Evolutionary conservation across 345 rosid species (phyloP), one percentile per base, ranked within the genome.

Genomic region (Eucalyptus melliodora): DNA sequence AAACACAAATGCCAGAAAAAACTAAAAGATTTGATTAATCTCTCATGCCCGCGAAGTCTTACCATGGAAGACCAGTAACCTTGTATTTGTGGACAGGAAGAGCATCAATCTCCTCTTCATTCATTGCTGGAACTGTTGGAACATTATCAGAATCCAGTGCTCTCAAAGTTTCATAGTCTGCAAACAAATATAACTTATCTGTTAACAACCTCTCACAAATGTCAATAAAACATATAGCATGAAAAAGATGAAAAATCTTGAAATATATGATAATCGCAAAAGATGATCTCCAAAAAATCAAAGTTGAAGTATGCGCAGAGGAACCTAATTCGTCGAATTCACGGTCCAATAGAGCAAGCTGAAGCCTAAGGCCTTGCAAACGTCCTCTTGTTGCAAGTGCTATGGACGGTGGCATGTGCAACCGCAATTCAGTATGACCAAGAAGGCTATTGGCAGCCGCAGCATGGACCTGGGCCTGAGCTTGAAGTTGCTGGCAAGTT

Each of bases 131-230:
- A 83, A 91, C 91, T 34, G 96, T 69, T 62, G 95, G 91, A 87
- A 90, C 93, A 93, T 96, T 96, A 91, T 96, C 97, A 9, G 98
- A 94, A 91, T 98, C 99, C 90, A 98, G 93, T 49, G 99, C 97
- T 91, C 99, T 95, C 90, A 98, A 92, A 80, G 99, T 92, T 91
- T 97, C 99, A 94, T 98, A 98, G 92, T 98, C 99, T 98, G 92
- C 89, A 85, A 30, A 19, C 27, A 47, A 85, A 86, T 6, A 45
- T 19, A n/a, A 50, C 56, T 30, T 17, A 86, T 47, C 23, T 30
- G 40, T 30, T 17, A 49, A 86, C 87, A 49, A 27, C 59, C 87
- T 86, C 9, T 72, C 27, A 37, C 45, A 37, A 37, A 77, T 77
- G 83, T 37, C 59, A 51, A 86, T 34, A 50, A 16, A 51, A 86